Evolutionary conservation across 1,284 basidiomycete species (phyloP).

Genomic region (Cutaneotrichosporon curvatum): DNA sequence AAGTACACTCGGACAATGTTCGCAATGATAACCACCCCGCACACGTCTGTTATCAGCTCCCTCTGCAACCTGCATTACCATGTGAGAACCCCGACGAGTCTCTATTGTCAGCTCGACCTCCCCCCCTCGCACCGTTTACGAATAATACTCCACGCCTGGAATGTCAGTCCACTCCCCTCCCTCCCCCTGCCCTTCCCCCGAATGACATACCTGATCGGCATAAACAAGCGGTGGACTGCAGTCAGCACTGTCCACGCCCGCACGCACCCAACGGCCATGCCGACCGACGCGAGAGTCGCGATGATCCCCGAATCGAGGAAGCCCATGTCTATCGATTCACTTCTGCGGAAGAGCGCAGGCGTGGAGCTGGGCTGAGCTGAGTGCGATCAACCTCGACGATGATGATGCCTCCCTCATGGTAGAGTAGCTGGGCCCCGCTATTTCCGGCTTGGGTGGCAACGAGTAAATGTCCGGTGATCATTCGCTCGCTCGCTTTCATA

Average conservation of each 20-base stretch:
- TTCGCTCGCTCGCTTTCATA: neutral
- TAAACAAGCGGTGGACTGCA: slow-evolving; percentile 48
- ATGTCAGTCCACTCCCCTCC: no score
- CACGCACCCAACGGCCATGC: slow-evolving; percentile 46
- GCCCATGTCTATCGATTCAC: neutral
- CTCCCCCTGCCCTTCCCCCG: slow-evolving; percentile 15
- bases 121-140: slow-evolving; percentile 40
- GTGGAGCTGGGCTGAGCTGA: no score
- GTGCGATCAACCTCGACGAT: no score
- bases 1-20: slow-evolving; percentile 48
- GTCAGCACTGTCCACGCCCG: slow-evolving; percentile 3
- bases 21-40: slow-evolving; percentile 43
- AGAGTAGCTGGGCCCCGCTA: no score
- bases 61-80: slow-evolving; percentile 15
- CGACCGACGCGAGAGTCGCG: slow-evolving; percentile 37
- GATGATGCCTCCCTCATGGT: no score
- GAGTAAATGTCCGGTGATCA: neutral
- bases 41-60: slow-evolving; percentile 28
- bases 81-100: slow-evolving; percentile 46
- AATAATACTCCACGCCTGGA: slow-evolving; percentile 48
- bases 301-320: slow-evolving; percentile 14
- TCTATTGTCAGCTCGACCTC: slow-evolving; percentile 21
- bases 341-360: neutral
- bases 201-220: slow-evolving; percentile 42
- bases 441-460: no score